Evolutionary conservation across 805 yeast species (phyloP).

Genomic region (Yarrowia osloensis): DNA sequence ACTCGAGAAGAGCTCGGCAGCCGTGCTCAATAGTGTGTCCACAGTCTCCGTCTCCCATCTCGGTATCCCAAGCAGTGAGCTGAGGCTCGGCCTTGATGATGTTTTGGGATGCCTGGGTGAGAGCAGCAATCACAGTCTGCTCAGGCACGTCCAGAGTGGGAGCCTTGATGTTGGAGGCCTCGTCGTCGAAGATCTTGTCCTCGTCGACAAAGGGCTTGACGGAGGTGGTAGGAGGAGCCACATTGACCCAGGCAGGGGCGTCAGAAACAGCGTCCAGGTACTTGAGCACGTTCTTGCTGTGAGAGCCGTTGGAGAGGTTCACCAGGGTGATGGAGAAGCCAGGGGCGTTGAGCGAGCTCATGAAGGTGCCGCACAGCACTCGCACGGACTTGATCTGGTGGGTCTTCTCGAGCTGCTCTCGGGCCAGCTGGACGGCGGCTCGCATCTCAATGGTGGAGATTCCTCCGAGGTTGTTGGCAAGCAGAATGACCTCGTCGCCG

Average conservation of each 20-base stretch:
- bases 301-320: constrained; percentile 59
- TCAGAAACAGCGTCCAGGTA: constrained; percentile 70
- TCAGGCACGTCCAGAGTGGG: constrained; percentile 33
- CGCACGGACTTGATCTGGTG: constrained; percentile 68
- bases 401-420: constrained; percentile 52
- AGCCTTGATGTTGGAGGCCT: constrained; percentile 32
- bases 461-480: constrained; percentile 91
- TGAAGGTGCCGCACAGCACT: constrained; percentile 72
- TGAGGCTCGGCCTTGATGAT: constrained; percentile 58
- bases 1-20: constrained; percentile 65
- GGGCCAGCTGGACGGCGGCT: constrained; percentile 65
- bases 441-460: constrained; percentile 77
- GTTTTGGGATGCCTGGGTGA: constrained; percentile 14
- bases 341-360: constrained; percentile 88
- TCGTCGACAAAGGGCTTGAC: constrained; percentile 17
- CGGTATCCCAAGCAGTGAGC: constrained; percentile 80
- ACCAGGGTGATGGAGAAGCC: constrained; percentile 86
- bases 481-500: constrained; percentile 64
- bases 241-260: constrained; percentile 73
- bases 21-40: constrained; percentile 89
- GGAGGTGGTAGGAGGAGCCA: background rate
- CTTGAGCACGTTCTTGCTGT: constrained; percentile 49
- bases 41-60: constrained; percentile 97
- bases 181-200: constrained; percentile 14
- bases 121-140: constrained; percentile 34